Evolutionary conservation across 768 basidiomycete species (phyloP).

Genomic region (Leccinum boreale): DNA sequence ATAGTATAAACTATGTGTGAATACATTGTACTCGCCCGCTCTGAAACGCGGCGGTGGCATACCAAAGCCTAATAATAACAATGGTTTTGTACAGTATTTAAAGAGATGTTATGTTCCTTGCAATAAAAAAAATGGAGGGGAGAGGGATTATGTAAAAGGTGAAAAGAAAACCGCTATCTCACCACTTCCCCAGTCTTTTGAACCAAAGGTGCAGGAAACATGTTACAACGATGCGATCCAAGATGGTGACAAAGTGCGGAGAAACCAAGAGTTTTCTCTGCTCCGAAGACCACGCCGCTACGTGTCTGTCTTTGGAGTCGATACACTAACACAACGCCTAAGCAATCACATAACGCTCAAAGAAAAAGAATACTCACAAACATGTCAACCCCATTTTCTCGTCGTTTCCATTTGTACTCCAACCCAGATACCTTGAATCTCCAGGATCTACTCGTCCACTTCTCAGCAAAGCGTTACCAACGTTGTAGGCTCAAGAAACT

Average conservation of each 20-base stretch:
- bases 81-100: conserved; percentile 10
- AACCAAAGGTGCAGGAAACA: conserved; percentile 54
- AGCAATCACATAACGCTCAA: not conserved
- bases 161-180: conserved; percentile 6
- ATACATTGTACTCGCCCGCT: conserved; percentile 10
- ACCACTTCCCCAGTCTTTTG: conserved; percentile 43
- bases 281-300: conserved; percentile 46
- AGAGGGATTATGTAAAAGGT: not conserved
- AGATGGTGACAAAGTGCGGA: conserved; percentile 35
- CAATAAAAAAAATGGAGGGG: not conserved
- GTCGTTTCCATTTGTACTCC: conserved; percentile 58
- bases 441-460: conserved; percentile 40
- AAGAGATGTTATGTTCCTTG: not conserved
- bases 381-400: conserved; percentile 42
- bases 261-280: conserved; percentile 39
- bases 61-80: not conserved
- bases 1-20: conserved; percentile 19
- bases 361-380: conserved; percentile 35
- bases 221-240: conserved; percentile 53
- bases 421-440: conserved; percentile 47
- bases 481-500: conserved; percentile 8
- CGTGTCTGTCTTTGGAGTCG: conserved; percentile 44
- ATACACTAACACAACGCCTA: conserved; percentile 39
- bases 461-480: conserved; percentile 1
- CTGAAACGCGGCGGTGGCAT: not conserved